Evolutionary conservation across 768 basidiomycete genomes (phyloP).

Genomic region (Kwoniella sp.): DNA sequence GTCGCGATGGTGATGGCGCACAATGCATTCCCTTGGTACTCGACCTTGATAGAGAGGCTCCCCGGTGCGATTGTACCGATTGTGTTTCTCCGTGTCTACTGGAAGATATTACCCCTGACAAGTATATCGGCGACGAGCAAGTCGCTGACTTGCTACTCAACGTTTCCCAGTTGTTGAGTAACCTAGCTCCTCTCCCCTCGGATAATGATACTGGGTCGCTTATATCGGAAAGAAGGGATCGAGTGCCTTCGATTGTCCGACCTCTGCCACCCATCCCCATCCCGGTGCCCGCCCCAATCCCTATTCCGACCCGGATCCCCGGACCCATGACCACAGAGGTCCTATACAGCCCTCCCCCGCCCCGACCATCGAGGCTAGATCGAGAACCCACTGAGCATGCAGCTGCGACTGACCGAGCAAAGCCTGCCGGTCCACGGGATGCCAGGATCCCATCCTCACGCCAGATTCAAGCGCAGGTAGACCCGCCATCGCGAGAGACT

Average conservation of each 20-base stretch:
- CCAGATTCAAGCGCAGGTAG: too few species aligned
- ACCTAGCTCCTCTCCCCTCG: background rate
- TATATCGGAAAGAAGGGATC: background rate
- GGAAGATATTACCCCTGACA: background rate
- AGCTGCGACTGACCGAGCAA: background rate
- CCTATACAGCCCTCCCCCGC: background rate
- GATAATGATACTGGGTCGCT: too few species aligned
- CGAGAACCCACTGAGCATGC: too few species aligned
- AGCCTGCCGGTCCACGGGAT: background rate
- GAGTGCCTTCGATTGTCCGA: background rate
- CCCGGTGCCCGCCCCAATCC: background rate
- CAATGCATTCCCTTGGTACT: background rate
- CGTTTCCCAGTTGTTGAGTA: background rate
- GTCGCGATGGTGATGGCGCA: background rate
- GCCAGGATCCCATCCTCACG: background rate
- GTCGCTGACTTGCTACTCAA: background rate
- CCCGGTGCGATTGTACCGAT: background rate
- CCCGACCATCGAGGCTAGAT: background rate
- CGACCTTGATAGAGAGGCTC: background rate
- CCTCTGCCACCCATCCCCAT: background rate
- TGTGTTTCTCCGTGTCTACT: background rate
- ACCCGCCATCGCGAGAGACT: too few species aligned
- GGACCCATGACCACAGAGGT: background rate
- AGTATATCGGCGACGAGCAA: background rate
- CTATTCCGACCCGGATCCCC: background rate